A percentile compares a stretch with the other conserved stretches of the same genome.
These are phyloP conservation scores for Darksidea phi DNA, from an alignment of 495 filamentous ascomycete genomes.

Conservation along the genomic window DNA sequence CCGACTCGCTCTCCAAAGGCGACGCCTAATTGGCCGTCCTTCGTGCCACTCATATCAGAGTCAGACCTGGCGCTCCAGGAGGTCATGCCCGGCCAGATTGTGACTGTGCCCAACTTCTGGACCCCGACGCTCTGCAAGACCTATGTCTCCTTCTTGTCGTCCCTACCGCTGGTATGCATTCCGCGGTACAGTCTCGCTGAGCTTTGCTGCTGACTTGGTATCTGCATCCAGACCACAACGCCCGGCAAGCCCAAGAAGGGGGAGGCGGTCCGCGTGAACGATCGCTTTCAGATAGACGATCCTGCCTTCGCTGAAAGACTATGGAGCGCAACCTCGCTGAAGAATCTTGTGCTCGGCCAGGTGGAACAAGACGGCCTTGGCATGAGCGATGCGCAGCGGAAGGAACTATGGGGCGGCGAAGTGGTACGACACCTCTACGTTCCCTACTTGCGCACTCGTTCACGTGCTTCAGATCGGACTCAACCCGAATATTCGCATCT, in stretches of 20 bases:
- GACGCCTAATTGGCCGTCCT: constrained; percentile 70
- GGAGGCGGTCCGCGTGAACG: constrained; percentile 84
- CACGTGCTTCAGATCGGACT: constrained; percentile 58
- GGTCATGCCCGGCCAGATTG: constrained; percentile 66
- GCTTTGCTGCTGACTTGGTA: no score
- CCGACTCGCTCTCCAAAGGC: constrained; percentile 3
- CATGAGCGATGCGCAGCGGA: constrained; percentile 38
- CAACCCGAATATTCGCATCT: constrained; percentile 86
- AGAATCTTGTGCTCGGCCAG: constrained; percentile 39
- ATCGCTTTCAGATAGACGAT: constrained; percentile 85
- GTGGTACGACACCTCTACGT: constrained; percentile 41
- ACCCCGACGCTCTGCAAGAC: constrained; percentile 75
- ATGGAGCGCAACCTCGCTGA: constrained; percentile 47
- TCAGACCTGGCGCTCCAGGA: constrained; percentile 60
- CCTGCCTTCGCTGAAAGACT: constrained; percentile 67
- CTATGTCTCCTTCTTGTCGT: constrained; percentile 75
- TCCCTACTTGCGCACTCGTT: background rate
- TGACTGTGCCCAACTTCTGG: constrained; percentile 75
- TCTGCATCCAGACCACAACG: constrained; percentile 57
- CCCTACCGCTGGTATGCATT: constrained; percentile 61
- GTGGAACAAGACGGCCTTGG: constrained; percentile 31
- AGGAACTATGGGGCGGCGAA: constrained; percentile 72
- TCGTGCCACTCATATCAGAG: constrained; percentile 70
- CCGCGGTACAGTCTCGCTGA: no score
- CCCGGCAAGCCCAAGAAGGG: constrained; percentile 81